A percentile compares a stretch with the other conserved stretches of the same genome.
Conservation (phyloP, 176 grass and related monocot species). For the Phoenix roebelenii region DNA sequence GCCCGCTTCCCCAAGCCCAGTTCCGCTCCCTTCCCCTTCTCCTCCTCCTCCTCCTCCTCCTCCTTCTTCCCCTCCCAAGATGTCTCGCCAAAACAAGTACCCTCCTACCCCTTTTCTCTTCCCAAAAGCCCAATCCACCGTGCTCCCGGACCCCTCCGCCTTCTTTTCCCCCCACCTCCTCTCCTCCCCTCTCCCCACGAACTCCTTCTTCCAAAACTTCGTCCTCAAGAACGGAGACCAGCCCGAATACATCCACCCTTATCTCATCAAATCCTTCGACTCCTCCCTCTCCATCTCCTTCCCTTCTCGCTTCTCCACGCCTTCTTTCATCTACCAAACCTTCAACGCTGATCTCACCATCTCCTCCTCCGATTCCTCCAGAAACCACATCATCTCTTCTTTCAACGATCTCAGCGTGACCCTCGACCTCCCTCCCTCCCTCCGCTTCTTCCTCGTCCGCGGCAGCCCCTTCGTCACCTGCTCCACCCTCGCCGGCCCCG, state of each 20-base stretch:
- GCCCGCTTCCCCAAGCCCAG: no score
- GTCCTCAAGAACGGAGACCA: conserved; percentile 88
- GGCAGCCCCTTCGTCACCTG: conserved; percentile 80
- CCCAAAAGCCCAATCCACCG: conserved; percentile 56
- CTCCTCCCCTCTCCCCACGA: conserved; percentile 72
- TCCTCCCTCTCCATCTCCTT: conserved; percentile 58
- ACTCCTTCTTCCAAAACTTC: conserved; percentile 96
- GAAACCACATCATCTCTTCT: conserved; percentile 37
- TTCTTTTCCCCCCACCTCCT: conserved; percentile 74
- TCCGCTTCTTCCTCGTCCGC: conserved; percentile 79
- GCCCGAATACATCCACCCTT: conserved; percentile 93
- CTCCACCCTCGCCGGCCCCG: conserved; percentile 25
- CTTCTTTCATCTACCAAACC: conserved; percentile 59
- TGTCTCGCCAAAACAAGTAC: conserved; percentile 3
- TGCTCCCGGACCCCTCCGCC: conserved; percentile 60
- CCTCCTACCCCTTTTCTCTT: conserved; percentile 27
- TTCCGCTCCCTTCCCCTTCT: no score
- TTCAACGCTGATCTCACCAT: conserved; percentile 85
- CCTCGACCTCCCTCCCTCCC: conserved; percentile 61
- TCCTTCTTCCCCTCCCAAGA: background rate
- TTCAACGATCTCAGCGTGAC: conserved; percentile 90
- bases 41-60: background rate
- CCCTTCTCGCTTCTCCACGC: conserved; percentile 48
- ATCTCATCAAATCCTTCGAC: conserved; percentile 47
- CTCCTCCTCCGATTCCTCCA: conserved; percentile 23